phyloP scores from a whole-genome alignment of 768 basidiomycete genomes.

The Chlorophyllum brunneum region DNA sequence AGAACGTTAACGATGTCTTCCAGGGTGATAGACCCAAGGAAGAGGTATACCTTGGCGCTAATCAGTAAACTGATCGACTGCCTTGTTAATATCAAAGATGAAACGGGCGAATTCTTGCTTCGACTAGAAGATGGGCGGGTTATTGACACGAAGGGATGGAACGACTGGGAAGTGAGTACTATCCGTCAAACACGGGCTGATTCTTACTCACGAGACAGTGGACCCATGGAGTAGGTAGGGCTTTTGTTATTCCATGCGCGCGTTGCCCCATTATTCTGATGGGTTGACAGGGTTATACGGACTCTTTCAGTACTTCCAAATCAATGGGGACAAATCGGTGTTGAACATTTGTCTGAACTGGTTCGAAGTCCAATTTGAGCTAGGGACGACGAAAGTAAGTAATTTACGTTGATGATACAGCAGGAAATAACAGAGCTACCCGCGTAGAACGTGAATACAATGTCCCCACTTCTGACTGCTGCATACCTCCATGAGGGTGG shows the following conservation, averaged over 20 bases:
- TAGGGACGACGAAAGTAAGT: conserved; percentile 45
- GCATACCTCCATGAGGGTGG: conserved; percentile 38
- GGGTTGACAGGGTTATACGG: conserved; percentile 33
- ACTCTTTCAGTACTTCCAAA: conserved; percentile 35
- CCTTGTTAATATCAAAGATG: conserved; percentile 50
- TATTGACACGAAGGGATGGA: conserved; percentile 57
- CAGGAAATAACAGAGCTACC: not conserved
- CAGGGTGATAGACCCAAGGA: conserved; percentile 28
- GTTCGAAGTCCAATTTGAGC: conserved; percentile 45
- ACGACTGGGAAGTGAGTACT: conserved; percentile 45
- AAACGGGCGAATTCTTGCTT: conserved; percentile 47
- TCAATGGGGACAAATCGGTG: conserved; percentile 32
- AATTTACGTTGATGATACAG: not conserved
- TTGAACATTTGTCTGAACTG: conserved; percentile 41
- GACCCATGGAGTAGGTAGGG: conserved; percentile 41
- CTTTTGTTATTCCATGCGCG: not conserved
- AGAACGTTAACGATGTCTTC: conserved; percentile 23
- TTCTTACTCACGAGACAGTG: conserved; percentile 24
- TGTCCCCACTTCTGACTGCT: conserved; percentile 46
- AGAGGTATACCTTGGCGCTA: conserved; percentile 22
- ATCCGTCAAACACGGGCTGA: not conserved
- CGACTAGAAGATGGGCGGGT: conserved; percentile 44
- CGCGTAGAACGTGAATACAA: conserved; percentile 51
- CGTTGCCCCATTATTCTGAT: not conserved
- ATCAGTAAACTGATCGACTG: conserved; percentile 36